These are phyloP conservation scores for Xylaria venustula DNA, from an alignment of 495 filamentous ascomycete species.

Conservation along the genomic window DNA sequence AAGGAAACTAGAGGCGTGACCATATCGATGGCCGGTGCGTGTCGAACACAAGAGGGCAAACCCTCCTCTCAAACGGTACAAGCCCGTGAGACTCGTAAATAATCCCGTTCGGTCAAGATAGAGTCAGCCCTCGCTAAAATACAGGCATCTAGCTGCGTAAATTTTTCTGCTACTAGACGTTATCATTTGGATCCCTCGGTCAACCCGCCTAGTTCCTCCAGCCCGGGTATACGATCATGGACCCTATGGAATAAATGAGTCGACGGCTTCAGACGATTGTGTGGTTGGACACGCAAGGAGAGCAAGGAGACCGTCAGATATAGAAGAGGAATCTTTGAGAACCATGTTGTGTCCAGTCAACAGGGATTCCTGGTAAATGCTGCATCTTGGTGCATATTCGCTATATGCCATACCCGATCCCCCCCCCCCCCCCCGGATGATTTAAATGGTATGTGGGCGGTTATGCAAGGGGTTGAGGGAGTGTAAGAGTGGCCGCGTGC, in stretches of 20 bases:
- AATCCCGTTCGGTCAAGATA: slow-evolving; percentile 22
- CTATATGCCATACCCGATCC: slow-evolving; percentile 22
- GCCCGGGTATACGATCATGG: slow-evolving; percentile 33
- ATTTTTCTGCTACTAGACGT: slow-evolving; percentile 24
- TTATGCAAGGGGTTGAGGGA: slow-evolving; percentile 1
- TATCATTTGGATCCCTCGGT: slow-evolving; percentile 29
- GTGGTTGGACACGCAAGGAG: slow-evolving; percentile 11
- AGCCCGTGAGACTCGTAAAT: slow-evolving; percentile 24
- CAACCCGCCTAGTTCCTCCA: slow-evolving; percentile 25
- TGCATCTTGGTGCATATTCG: slow-evolving; percentile 25
- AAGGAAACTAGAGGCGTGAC: slow-evolving; percentile 33
- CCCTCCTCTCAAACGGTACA: slow-evolving; percentile 22
- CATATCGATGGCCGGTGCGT: slow-evolving; percentile 22
- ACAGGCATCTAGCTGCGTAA: slow-evolving; percentile 34
- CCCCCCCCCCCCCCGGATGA: no score
- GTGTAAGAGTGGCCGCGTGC: background rate
- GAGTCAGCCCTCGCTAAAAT: slow-evolving; percentile 35
- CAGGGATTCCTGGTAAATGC: slow-evolving; percentile 18
- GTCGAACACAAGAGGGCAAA: slow-evolving; percentile 20
- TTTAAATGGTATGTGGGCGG: background rate
- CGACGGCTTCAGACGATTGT: slow-evolving; percentile 26
- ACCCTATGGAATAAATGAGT: slow-evolving; percentile 26
- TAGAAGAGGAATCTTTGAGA: slow-evolving; percentile 13
- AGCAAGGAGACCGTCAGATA: slow-evolving; percentile 17
- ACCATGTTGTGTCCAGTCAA: slow-evolving; percentile 17